phyloP scores from a whole-genome alignment of 139 green algal species.

The Chlorella sp. region DNA sequence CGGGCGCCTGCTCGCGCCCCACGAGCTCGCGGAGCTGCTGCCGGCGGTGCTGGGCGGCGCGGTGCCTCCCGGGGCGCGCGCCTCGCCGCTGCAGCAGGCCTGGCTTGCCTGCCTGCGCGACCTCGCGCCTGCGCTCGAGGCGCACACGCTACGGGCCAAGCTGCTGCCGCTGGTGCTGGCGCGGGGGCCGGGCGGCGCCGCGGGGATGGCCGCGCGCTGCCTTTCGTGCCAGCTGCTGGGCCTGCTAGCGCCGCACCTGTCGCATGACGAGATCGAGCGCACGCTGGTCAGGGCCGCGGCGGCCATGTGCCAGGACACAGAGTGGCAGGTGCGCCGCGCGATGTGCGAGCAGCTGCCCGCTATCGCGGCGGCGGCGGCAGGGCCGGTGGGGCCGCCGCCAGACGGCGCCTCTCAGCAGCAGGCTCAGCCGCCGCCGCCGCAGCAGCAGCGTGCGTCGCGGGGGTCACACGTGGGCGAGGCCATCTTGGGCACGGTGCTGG shows the following conservation, averaged over 20 bases:
- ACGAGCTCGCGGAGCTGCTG: constrained; percentile 12
- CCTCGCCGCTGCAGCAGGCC: background rate
- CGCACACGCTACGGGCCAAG: background rate
- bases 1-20: constrained; percentile 4
- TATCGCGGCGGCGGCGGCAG: constrained; percentile 10
- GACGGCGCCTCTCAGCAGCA: too few relatives aligned
- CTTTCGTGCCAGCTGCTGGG: constrained; percentile 19
- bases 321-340: constrained; percentile 26
- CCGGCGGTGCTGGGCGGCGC: constrained; percentile 9
- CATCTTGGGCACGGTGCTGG: too few relatives aligned
- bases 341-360: constrained; percentile 16
- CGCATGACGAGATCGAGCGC: constrained; percentile 7
- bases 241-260: background rate
- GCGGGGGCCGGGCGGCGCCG: background rate
- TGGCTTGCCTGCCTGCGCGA: constrained; percentile 21
- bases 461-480: too few relatives aligned
- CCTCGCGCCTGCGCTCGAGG: background rate
- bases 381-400: too few relatives aligned
- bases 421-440: too few relatives aligned
- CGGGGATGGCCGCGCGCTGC: constrained; percentile 6
- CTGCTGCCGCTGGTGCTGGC: background rate
- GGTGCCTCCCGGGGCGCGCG: background rate
- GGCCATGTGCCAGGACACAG: constrained; percentile 13
- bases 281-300: constrained; percentile 5
- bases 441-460: too few relatives aligned